Evolutionary conservation across 2,329 filamentous ascomycete genomes (phyloP).

Genomic region (Botrytis byssoidea): DNA sequence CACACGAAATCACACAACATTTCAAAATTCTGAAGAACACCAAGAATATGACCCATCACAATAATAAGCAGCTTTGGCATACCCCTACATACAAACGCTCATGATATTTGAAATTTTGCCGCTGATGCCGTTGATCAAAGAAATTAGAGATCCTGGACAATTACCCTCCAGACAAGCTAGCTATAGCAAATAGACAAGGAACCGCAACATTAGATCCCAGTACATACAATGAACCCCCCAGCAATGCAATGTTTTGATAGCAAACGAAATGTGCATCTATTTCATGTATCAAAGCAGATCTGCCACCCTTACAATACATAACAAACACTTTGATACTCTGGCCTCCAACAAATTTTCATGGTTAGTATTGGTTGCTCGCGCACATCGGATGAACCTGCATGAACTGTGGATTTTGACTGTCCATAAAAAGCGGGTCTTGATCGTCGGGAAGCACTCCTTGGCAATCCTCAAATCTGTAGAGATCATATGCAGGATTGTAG

Average conservation of each 20-base stretch:
- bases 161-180: not conserved
- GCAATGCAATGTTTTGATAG: conserved; percentile 11
- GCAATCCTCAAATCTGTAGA: conserved; percentile 32
- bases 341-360: not conserved
- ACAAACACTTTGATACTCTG: not conserved
- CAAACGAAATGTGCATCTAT: conserved; percentile 11
- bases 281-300: conserved; percentile 13
- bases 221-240: conserved; percentile 8
- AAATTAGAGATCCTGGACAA: not conserved
- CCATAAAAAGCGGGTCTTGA: conserved; percentile 32
- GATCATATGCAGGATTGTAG: conserved; percentile 29
- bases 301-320: conserved; percentile 19
- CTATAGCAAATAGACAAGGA: conserved; percentile 13
- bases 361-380: conserved; percentile 17
- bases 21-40: not conserved
- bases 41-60: conserved; percentile 1
- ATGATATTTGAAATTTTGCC: not conserved
- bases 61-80: conserved; percentile 2
- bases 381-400: conserved; percentile 23
- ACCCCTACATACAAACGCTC: conserved; percentile 17
- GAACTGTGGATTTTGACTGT: conserved; percentile 26
- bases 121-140: conserved; percentile 1
- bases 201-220: not conserved
- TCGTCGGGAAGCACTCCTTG: conserved; percentile 34
- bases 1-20: not conserved